These are phyloP conservation scores for Populus tomentosa DNA, from an alignment of 441 rosid species.

Conservation along the genomic window DNA sequence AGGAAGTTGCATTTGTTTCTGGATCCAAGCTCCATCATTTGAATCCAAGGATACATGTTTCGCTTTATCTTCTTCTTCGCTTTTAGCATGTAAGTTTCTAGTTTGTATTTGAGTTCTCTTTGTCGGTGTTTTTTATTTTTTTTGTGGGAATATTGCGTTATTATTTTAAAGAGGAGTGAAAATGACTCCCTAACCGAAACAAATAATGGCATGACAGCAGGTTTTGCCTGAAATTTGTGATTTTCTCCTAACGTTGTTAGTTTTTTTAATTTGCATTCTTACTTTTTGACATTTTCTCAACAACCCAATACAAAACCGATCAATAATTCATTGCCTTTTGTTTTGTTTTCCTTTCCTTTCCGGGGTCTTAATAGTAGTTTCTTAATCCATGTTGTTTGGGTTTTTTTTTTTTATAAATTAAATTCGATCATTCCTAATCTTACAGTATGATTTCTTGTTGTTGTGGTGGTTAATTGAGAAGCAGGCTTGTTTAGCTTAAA, in stretches of 20 bases:
- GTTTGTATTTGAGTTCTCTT: not conserved
- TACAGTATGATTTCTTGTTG: conserved; percentile 14
- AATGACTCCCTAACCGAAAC: conserved; percentile 23
- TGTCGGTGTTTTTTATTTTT: not conserved
- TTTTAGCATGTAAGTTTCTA: conserved; percentile 11
- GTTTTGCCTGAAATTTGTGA: conserved; percentile 16
- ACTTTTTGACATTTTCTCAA: conserved; percentile 4
- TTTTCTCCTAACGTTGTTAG: not conserved
- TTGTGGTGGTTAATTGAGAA: conserved; percentile 20
- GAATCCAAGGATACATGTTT: not conserved
- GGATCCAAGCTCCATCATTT: conserved; percentile 23
- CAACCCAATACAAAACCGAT: not conserved
- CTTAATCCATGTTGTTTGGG: not conserved
- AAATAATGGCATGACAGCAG: not conserved
- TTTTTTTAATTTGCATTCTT: not conserved
- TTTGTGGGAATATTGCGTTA: not conserved
- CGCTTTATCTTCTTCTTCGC: not conserved
- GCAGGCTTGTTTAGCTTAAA: conserved; percentile 20
- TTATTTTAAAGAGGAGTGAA: conserved; percentile 11
- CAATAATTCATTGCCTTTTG: no score
- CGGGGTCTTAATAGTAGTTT: not conserved
- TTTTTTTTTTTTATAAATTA: not conserved
- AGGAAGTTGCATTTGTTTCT: conserved; percentile 26
- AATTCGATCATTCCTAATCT: conserved; percentile 14
- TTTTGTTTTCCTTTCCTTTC: conserved; percentile 3